Evolutionary conservation across 805 yeast species (phyloP).

Genomic region (Wickerhamiella cacticola): DNA sequence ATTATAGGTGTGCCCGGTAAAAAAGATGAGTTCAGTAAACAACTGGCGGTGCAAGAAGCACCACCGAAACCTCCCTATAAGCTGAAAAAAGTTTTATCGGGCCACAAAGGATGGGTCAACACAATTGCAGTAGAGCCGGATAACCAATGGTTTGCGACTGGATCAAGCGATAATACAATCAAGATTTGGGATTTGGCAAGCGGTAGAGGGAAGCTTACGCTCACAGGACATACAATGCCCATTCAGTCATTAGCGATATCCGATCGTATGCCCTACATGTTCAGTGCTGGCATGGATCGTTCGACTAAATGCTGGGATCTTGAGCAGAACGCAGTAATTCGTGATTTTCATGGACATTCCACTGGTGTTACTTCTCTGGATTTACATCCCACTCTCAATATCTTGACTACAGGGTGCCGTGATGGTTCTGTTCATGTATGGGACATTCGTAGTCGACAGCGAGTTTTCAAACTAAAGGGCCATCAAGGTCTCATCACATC

Average conservation of each 20-base stretch:
- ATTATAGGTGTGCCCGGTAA: not conserved
- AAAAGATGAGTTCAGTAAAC: not conserved
- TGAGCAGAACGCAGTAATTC: slow-evolving; percentile 64
- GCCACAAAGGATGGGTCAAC: slow-evolving; percentile 90
- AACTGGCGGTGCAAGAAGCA: not conserved
- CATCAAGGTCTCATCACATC: slow-evolving; percentile 66
- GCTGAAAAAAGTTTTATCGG: slow-evolving; percentile 59
- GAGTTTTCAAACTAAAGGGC: slow-evolving; percentile 68
- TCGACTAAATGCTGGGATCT: slow-evolving; percentile 92
- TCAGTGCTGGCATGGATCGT: slow-evolving; percentile 88
- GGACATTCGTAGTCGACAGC: slow-evolving; percentile 76
- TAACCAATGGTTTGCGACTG: slow-evolving; percentile 85
- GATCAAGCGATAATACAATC: slow-evolving; percentile 77
- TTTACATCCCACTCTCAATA: slow-evolving; percentile 70
- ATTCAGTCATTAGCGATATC: slow-evolving; percentile 69
- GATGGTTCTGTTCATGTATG: slow-evolving; percentile 80
- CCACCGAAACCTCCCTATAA: slow-evolving; percentile 46
- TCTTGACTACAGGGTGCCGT: slow-evolving; percentile 70
- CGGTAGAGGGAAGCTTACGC: slow-evolving; percentile 54
- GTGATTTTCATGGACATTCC: slow-evolving; percentile 90
- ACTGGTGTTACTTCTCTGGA: slow-evolving; percentile 79
- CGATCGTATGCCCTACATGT: slow-evolving; percentile 70
- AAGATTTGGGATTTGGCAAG: slow-evolving; percentile 83
- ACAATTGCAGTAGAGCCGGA: slow-evolving; percentile 74
- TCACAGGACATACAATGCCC: slow-evolving; percentile 86